Evolutionary conservation across 1,284 basidiomycete species (phyloP).

Genomic region (Porodaedalea pini): DNA sequence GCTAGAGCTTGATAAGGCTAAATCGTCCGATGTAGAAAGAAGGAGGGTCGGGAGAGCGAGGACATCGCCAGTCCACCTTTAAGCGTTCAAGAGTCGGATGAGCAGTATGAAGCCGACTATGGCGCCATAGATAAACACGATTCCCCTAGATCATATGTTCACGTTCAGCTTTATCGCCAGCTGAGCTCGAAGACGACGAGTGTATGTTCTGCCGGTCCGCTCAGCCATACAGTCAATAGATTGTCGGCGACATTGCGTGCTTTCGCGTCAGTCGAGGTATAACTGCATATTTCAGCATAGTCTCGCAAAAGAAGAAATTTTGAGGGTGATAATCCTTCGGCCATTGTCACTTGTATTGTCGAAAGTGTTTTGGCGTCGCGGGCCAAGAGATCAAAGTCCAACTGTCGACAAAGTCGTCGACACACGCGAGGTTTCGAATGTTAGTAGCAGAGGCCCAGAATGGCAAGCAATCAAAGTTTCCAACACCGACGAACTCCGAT

Average conservation of each 20-base stretch:
- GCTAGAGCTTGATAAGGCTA: background rate
- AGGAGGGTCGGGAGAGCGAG: background rate
- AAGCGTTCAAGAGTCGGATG: background rate
- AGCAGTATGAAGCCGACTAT: background rate
- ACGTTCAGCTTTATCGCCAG: background rate
- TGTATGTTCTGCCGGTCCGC: background rate
- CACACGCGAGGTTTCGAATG: too few species aligned
- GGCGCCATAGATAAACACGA: background rate
- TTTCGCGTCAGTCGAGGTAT: constrained; percentile 8
- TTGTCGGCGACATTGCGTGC: constrained; percentile 2
- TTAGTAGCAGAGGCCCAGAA: background rate
- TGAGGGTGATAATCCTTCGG: too few species aligned
- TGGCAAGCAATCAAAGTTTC: background rate
- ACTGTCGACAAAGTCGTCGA: too few species aligned
- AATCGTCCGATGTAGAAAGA: background rate
- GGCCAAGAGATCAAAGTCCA: too few species aligned
- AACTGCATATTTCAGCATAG: background rate
- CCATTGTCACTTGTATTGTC: too few species aligned
- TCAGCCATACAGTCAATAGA: background rate
- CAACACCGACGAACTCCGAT: background rate
- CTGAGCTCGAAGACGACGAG: background rate
- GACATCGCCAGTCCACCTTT: background rate
- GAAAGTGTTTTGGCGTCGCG: too few species aligned
- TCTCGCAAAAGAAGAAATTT: background rate
- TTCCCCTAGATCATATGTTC: background rate